phyloP scores from a whole-genome alignment of 345 rosid genomes.

The Streptanthus diversifolius region DNA sequence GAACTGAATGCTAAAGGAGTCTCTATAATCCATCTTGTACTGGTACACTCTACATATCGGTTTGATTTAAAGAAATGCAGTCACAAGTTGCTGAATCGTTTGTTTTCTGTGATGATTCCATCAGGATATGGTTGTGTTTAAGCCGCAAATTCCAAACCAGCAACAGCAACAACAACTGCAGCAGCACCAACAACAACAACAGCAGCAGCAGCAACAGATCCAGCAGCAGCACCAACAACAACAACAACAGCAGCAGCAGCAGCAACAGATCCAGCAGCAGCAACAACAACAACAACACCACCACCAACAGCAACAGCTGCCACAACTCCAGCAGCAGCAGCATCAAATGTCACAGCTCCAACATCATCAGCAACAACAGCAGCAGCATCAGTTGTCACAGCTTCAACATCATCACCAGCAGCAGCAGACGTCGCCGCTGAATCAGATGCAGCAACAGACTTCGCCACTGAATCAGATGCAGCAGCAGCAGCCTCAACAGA shows the following conservation, averaged over 20 bases:
- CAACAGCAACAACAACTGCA: slow-evolving; percentile 44
- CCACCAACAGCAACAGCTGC: slow-evolving; percentile 41
- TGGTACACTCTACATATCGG: not conserved
- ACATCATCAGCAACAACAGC: slow-evolving; percentile 40
- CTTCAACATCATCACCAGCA: slow-evolving; percentile 44
- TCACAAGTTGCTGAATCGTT: not conserved
- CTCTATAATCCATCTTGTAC: not conserved
- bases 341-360: slow-evolving; percentile 42
- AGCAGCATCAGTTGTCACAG: slow-evolving; percentile 34
- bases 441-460: slow-evolving; percentile 31
- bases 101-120: slow-evolving; percentile 12
- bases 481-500: slow-evolving; percentile 60
- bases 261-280: slow-evolving; percentile 41
- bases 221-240: slow-evolving; percentile 40
- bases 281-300: slow-evolving; percentile 38
- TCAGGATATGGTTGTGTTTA: slow-evolving; percentile 96
- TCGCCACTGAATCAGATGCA: slow-evolving; percentile 42
- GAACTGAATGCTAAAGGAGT: not conserved
- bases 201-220: slow-evolving; percentile 34
- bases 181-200: slow-evolving; percentile 27
- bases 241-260: slow-evolving; percentile 38
- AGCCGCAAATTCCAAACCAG: slow-evolving; percentile 79
- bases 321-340: slow-evolving; percentile 39
- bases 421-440: slow-evolving; percentile 32
- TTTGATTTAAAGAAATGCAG: not conserved